phyloP scores from a whole-genome alignment of 768 basidiomycete genomes.

The Tulasnella sp. region DNA sequence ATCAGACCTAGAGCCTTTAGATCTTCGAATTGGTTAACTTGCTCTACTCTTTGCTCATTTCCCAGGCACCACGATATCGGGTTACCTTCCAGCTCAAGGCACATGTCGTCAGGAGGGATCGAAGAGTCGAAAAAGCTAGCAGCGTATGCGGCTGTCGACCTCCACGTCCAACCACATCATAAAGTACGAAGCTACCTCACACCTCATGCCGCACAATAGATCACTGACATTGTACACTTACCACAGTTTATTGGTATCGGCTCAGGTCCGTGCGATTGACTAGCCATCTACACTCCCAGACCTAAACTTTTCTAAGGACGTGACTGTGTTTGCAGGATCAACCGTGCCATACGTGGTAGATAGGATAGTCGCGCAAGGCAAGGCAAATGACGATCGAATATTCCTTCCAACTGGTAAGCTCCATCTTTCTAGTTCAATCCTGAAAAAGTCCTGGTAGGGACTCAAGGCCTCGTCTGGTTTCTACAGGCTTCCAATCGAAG shows the following conservation, averaged over 20 bases:
- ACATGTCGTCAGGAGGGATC: conserved; percentile 27
- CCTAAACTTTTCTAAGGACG: background rate
- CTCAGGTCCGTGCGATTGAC: conserved; percentile 41
- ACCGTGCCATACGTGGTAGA: conserved; percentile 97
- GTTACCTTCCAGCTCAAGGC: no score
- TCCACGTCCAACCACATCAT: conserved; percentile 71
- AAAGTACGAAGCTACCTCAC: conserved; percentile 39
- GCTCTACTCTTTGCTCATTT: no score
- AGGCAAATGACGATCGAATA: conserved; percentile 65
- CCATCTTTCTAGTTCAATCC: background rate
- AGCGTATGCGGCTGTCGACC: conserved; percentile 89
- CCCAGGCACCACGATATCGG: no score
- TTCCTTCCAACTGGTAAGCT: conserved; percentile 75
- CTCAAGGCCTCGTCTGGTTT: no score
- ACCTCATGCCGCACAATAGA: background rate
- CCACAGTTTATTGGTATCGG: conserved; percentile 78
- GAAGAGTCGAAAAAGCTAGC: conserved; percentile 84
- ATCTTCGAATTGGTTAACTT: no score
- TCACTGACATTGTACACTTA: conserved; percentile 1
- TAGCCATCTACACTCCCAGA: background rate
- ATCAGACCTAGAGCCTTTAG: no score
- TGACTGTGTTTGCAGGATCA: conserved; percentile 53
- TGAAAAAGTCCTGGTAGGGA: no score
- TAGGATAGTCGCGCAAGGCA: conserved; percentile 79
- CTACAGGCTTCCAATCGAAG: conserved; percentile 82